Base-by-base conservation (phyloP, 306 rosid genomes). In the Cercis canadensis region DNA sequence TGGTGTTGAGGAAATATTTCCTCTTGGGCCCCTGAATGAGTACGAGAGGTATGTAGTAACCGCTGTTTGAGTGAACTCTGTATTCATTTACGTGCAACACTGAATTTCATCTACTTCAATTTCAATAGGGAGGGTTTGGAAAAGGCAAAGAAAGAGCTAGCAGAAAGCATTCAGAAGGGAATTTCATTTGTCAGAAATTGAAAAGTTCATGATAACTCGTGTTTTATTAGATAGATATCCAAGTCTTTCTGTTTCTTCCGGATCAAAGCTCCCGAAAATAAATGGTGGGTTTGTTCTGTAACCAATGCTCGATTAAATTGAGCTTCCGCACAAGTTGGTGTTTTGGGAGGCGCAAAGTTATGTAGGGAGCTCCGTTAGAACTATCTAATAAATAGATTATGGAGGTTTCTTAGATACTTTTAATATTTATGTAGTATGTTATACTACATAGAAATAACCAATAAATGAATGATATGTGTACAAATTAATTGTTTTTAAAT, bases 21-120 rank as follows among this genome's bases (percentile, higher is more conserved):
- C 92, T 57, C 95, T 92, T 15, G 96, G 95, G 44, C 98, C 98
- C 68, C 66, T 92, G 61, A 87, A 85, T 55, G 96, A 89, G 75
- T 87, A 81, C 57, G 98, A 89, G 82, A 86, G 94, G 98, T 92
- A 62, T 59, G 83, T 57, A 16, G 11, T 37, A 12, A 41, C 41
- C 0, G 5, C 56, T 29, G 34, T 11, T 66, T 16, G 15, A 65
- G 32, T 46, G 7, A 15, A 50, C n/a, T 31, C 41, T 8, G n/a
- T 18, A 11, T 57, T 72, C 39, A 43, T 50, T 0, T 54, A 21
- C 4, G n/a, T 12, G 43, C 7, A 37, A 37, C 43, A 37, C 10
- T 8, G 7, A 8, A 76, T 67, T 14, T 8, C 40, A 36, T 18
- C 4, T 47, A 11, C 71, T 18, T 74, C 8, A n/a, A 53, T 51